Base-by-base conservation (phyloP, 768 basidiomycete genomes). In the Podaxis carcinomalis region DNA sequence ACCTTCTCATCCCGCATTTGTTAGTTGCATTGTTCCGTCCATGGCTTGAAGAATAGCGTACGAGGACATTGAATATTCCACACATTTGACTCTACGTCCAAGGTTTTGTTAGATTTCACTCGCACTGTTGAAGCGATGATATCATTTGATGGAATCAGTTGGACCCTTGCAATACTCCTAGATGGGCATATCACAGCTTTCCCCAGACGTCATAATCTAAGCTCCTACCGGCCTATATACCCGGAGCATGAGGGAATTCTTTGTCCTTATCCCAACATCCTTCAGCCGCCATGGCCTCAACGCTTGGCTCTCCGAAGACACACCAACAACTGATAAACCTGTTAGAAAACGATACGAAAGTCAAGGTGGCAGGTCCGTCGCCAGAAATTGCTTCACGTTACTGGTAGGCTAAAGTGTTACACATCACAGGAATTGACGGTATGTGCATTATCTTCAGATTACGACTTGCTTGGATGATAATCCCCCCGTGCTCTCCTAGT, bases 361-460 rank as follows among this genome's bases (percentile, higher is more conserved):
- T 98, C 68, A 96, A 97, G 76, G 92, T 98, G 32, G 95, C 93
- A 56, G 95, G 95, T 93, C 55, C 63, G 85, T 74, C 28, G 9
- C 49, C 28, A 49, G 40, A 3, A n/a, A 25, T 19, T 23, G 35
- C 52, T 16, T 19, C 13, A 16, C 51, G 49, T 44, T 14, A 32
- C 37, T 19, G 53, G 37, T 59, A 54, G 44, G 44, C n/a, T 35
- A 42, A 19, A 19, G 42, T 49, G 62, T 47, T 54, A n/a, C 55
- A n/a, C 32, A 37, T 51, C 11, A 11, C 47, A 78, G 76, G 80
- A 14, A 79, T 93, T 58, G 91, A 93, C 70, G 91, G 91, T 92
- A 51, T 23, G 54, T 50, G 37, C 52, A 25, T 21, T 56, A 25
- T 28, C 13, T 23, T 37, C 16, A 6, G 11, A 21, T 10, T 27